A percentile compares a stretch with the other conserved stretches of the same genome.
phyloP scores from a whole-genome alignment of 352 stramenopile genomes.

The Phytophthora podocarpi region DNA sequence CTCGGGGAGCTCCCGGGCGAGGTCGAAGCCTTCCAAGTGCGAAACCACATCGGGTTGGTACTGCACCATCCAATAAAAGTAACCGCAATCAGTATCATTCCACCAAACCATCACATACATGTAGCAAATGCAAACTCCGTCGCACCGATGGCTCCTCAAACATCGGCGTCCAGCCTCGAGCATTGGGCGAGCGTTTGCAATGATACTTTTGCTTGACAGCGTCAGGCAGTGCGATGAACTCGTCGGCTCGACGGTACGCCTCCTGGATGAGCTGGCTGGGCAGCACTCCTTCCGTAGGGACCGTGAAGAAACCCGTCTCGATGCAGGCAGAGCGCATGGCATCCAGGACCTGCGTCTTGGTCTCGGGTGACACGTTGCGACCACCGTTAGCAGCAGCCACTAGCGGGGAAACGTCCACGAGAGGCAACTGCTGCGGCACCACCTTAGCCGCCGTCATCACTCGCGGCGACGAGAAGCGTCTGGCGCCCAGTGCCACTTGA shows the following conservation, averaged over 20 bases:
- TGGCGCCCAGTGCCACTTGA: neutral
- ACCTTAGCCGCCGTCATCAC: slow-evolving; percentile 64
- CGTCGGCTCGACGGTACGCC: slow-evolving; percentile 67
- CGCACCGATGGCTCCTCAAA: slow-evolving; percentile 83
- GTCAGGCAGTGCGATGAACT: slow-evolving; percentile 70
- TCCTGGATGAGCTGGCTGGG: slow-evolving; percentile 47
- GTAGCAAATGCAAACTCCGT: neutral
- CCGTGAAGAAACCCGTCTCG: slow-evolving; percentile 77
- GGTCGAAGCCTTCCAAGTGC: slow-evolving; percentile 77
- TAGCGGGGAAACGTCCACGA: slow-evolving; percentile 73
- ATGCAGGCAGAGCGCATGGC: slow-evolving; percentile 67
- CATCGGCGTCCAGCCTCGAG: slow-evolving; percentile 81
- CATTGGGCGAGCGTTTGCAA: slow-evolving; percentile 75
- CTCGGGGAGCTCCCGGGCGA: slow-evolving; percentile 60
- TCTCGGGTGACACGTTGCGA: slow-evolving; percentile 9
- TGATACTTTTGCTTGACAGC: slow-evolving; percentile 78
- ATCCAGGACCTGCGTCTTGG: slow-evolving; percentile 52
- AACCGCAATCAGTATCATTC: too few relatives aligned
- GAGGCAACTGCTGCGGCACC: slow-evolving; percentile 52
- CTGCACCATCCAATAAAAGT: slow-evolving; percentile 29
- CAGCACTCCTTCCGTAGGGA: slow-evolving; percentile 68
- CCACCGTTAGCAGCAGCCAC: slow-evolving; percentile 31
- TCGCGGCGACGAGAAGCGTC: slow-evolving; percentile 24
- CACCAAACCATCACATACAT: too few relatives aligned
- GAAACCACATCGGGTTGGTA: slow-evolving; percentile 83